These are phyloP conservation scores for Trametes punicea DNA, from an alignment of 768 basidiomycete species.

Conservation along the genomic window DNA sequence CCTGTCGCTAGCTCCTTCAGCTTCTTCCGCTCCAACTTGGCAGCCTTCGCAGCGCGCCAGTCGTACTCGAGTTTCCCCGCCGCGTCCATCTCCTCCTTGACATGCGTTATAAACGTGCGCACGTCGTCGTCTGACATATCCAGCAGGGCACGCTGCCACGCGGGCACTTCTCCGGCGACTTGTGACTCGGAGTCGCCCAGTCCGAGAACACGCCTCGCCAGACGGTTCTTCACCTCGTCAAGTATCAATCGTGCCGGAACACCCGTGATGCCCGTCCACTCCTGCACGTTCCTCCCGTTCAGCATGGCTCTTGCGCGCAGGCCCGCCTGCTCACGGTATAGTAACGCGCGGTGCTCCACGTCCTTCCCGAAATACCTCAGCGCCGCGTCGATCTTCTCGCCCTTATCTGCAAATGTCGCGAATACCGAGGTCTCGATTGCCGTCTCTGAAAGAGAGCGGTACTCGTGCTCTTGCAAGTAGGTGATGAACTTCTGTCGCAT, in stretches of 20 bases:
- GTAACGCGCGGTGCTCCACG: constrained; percentile 24
- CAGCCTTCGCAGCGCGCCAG: constrained; percentile 20
- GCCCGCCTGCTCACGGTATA: constrained; percentile 28
- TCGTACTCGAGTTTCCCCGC: constrained; percentile 20
- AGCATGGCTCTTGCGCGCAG: constrained; percentile 21
- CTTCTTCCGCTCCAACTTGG: constrained; percentile 14
- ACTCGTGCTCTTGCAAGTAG: constrained; percentile 38
- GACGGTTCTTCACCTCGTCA: constrained; percentile 22
- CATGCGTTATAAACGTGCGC: constrained; percentile 10
- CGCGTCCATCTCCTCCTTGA: constrained; percentile 22
- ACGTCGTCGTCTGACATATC: constrained; percentile 22
- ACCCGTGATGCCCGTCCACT: constrained; percentile 26
- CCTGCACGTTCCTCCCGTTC: constrained; percentile 22
- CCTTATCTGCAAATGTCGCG: not conserved
- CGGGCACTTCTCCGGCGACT: not conserved
- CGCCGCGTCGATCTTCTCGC: constrained; percentile 17
- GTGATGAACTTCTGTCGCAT: constrained; percentile 61
- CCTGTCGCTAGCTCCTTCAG: not conserved
- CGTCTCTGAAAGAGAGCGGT: not conserved
- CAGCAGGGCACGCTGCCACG: constrained; percentile 22
- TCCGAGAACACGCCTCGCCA: constrained; percentile 1
- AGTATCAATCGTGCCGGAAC: constrained; percentile 23
- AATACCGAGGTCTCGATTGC: not conserved
- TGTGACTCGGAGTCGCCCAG: not conserved
- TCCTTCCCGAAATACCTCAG: constrained; percentile 22